Base-by-base conservation (phyloP, 495 filamentous ascomycete genomes). In the Neurospora terricola region DNA sequence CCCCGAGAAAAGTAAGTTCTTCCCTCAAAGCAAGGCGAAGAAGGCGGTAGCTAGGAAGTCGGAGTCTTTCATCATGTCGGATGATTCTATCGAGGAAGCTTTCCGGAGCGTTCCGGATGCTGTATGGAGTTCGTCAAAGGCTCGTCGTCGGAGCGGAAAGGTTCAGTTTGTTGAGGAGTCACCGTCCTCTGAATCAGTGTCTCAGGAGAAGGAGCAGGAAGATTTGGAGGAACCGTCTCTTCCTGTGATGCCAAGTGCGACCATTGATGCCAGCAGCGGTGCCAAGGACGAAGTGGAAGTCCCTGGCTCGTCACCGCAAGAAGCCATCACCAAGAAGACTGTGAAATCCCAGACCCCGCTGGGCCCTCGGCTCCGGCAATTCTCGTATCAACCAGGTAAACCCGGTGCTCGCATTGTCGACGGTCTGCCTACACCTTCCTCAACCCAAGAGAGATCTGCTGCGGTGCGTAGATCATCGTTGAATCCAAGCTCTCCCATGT, bases 1-100 rank as follows among this genome's bases (percentile, higher is more conserved):
- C 21, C 72, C 71, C 4, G 78, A 81, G 69, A 80, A 71, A 30
- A 86, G 85, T 76, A 84, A 80, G 54, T 86, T 83, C 75, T 86
- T 86, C 70, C 40, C 81, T 37, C 69, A 73, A 6, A 62, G 27
- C 3, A 74, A 75, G 43, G 30, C 69, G 8, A 80, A 81, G 66
- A 72, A 71, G 16, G 42, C 73, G 7, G 42, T 37, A 21, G 59
- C 48, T 11, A 79, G 76, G 72, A 77, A 74, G 37, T 40, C 59
- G 7, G 80, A 81, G 9, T 69, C 70, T 2, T 80, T 83, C 38
- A 62, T 83, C 16, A 81, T 84, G 80, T 86, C 84, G 4, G 84
- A 86, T 70, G 83, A 85, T 70, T 85, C 83, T 0, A 76, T 86
- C 71, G 83, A 84, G 18, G 85, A 85, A 59, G 83, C 79, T 0